These are phyloP conservation scores for Kitagawia praeruptora DNA, from an alignment of 129 eudicot genomes.

Conservation along the genomic window DNA sequence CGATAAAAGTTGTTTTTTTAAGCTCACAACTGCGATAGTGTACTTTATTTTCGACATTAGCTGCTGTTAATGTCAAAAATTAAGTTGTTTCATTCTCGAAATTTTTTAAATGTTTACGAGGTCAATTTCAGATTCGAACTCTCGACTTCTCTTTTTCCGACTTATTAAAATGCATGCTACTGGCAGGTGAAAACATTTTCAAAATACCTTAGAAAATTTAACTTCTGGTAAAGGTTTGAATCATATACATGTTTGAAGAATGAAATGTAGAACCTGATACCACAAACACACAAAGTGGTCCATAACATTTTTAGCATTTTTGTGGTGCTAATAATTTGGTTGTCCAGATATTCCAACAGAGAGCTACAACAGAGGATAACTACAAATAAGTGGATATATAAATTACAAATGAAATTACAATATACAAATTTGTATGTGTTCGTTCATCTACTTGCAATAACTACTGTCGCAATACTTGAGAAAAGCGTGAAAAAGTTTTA, in stretches of 20 bases:
- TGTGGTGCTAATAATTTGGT: slow-evolving; percentile 3
- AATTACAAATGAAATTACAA: background rate
- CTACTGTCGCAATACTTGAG: background rate
- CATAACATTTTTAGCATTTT: background rate
- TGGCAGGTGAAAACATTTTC: no score
- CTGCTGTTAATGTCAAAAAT: no score
- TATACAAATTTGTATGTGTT: background rate
- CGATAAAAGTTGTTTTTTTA: background rate
- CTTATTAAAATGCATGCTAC: background rate
- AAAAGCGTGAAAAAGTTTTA: slow-evolving; percentile 1
- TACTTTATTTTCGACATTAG: no score
- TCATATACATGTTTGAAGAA: background rate
- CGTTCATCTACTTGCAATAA: slow-evolving; percentile 2
- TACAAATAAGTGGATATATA: background rate
- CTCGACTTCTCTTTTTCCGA: background rate
- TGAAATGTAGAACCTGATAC: background rate
- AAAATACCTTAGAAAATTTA: no score
- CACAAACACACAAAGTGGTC: background rate
- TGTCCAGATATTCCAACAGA: background rate
- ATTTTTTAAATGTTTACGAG: no score
- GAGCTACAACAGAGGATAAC: background rate
- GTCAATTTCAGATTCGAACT: background rate
- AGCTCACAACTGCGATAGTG: no score
- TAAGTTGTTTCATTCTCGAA: no score
- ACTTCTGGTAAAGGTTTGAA: background rate